Conservation (phyloP, 805 yeast genomes). For the Cyberlindnera mrakii region DNA sequence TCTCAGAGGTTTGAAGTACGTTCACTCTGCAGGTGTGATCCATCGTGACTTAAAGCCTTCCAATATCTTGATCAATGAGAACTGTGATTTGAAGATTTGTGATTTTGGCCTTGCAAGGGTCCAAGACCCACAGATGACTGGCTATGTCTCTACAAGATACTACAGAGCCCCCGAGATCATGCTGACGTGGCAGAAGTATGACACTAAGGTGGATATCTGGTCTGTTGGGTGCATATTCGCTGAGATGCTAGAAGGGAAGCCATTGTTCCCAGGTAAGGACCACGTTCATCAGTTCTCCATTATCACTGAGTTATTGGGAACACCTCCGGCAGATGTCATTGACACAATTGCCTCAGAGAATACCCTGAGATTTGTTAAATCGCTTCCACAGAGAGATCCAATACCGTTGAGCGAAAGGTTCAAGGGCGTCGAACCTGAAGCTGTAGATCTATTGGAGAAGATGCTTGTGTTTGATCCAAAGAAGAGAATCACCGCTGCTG, state of each 20-base stretch:
- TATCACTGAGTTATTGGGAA: constrained; percentile 91
- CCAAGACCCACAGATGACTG: constrained; percentile 99
- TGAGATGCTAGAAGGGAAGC: constrained; percentile 96
- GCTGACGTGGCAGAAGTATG: constrained; percentile 98
- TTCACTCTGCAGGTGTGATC: constrained; percentile 88
- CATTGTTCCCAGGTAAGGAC: constrained; percentile 95
- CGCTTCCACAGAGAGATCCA: constrained; percentile 91
- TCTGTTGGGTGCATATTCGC: constrained; percentile 96
- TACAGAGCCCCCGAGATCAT: constrained; percentile 98
- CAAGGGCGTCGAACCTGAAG: constrained; percentile 72
- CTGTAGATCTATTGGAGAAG: constrained; percentile 78
- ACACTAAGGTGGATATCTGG: constrained; percentile 96
- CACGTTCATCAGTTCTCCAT: constrained; percentile 97
- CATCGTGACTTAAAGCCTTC: constrained; percentile 86
- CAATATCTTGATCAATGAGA: constrained; percentile 79
- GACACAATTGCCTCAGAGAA: constrained; percentile 95
- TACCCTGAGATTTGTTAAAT: constrained; percentile 88
- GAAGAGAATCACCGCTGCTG: constrained; percentile 87
- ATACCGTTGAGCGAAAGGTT: constrained; percentile 80
- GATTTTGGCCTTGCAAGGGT: constrained; percentile 94
- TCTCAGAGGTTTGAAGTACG: constrained; percentile 80
- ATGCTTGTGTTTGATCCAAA: constrained; percentile 96
- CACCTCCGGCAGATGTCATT: constrained; percentile 94
- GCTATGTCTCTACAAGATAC: constrained; percentile 92
- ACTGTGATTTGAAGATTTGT: constrained; percentile 86